Evolutionary conservation across 2,329 filamentous ascomycete species (phyloP).

Genomic region (Fusarium sp.): DNA sequence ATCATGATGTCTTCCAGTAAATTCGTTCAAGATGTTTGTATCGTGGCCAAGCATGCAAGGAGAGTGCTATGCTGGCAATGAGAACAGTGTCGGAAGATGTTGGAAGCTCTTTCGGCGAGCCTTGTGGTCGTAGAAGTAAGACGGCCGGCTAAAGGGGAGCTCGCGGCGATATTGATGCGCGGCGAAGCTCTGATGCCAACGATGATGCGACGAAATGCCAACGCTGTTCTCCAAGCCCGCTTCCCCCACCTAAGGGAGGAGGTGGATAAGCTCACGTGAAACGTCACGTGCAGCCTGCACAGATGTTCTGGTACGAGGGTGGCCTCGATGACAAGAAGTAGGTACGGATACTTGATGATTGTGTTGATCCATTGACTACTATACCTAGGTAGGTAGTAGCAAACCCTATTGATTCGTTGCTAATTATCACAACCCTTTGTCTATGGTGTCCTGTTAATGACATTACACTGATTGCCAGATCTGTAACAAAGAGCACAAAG

Average conservation of each 20-base stretch:
- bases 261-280: constrained; percentile 30
- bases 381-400: no score
- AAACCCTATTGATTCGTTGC: no score
- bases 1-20: constrained; percentile 57
- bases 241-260: constrained; percentile 41
- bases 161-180: constrained; percentile 41
- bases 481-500: no score
- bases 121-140: constrained; percentile 24
- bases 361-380: background rate
- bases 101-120: constrained; percentile 24
- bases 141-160: constrained; percentile 30
- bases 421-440: no score
- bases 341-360: no score
- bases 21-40: constrained; percentile 42
- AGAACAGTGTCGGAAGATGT: constrained; percentile 6
- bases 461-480: no score
- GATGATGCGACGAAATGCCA: constrained; percentile 50
- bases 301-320: no score
- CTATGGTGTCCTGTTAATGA: no score
- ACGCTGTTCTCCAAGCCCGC: constrained; percentile 44
- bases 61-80: constrained; percentile 33
- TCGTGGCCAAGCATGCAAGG: constrained; percentile 45
- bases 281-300: constrained; percentile 7
- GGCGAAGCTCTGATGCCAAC: constrained; percentile 46
- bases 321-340: no score